Evolutionary conservation across 352 stramenopile species (phyloP).

Genomic region (Thalassiosira livingstoniorum): DNA sequence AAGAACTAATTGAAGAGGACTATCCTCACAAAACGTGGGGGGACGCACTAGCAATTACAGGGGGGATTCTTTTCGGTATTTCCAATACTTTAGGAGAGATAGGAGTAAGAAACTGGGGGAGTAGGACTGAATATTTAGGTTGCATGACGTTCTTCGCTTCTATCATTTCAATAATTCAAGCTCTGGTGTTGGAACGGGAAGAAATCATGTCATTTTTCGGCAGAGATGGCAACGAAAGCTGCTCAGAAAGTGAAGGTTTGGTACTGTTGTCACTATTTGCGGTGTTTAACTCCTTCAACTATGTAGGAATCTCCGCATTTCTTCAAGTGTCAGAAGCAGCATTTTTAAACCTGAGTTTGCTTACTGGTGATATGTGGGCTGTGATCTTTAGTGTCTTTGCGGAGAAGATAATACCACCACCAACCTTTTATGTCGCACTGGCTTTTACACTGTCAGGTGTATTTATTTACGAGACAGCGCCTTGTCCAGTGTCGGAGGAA

Average conservation of each 20-base stretch:
- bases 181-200: slow-evolving; percentile 87
- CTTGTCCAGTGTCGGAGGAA: slow-evolving; percentile 54
- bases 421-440: slow-evolving; percentile 76
- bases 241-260: slow-evolving; percentile 32
- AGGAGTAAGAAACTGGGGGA: slow-evolving; percentile 45
- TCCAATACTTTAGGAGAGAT: slow-evolving; percentile 80
- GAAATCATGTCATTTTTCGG: slow-evolving; percentile 66
- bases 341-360: slow-evolving; percentile 83
- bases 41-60: slow-evolving; percentile 72
- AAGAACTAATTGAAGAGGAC: slow-evolving; percentile 59
- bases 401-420: slow-evolving; percentile 75
- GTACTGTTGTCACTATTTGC: slow-evolving; percentile 43
- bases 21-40: slow-evolving; percentile 76
- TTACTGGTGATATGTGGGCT: slow-evolving; percentile 96
- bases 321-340: slow-evolving; percentile 54
- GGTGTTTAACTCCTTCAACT: slow-evolving; percentile 32
- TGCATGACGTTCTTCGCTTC: slow-evolving; percentile 90
- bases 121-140: slow-evolving; percentile 90
- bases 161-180: slow-evolving; percentile 90
- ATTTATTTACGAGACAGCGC: slow-evolving; percentile 80
- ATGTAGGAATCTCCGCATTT: slow-evolving; percentile 44
- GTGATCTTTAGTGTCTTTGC: slow-evolving; percentile 92
- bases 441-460: slow-evolving; percentile 73
- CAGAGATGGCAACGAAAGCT: slow-evolving; percentile 29
- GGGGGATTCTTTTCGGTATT: slow-evolving; percentile 77